Evolutionary conservation across 345 rosid genomes (phyloP).

Genomic region (Combretum micranthum): DNA sequence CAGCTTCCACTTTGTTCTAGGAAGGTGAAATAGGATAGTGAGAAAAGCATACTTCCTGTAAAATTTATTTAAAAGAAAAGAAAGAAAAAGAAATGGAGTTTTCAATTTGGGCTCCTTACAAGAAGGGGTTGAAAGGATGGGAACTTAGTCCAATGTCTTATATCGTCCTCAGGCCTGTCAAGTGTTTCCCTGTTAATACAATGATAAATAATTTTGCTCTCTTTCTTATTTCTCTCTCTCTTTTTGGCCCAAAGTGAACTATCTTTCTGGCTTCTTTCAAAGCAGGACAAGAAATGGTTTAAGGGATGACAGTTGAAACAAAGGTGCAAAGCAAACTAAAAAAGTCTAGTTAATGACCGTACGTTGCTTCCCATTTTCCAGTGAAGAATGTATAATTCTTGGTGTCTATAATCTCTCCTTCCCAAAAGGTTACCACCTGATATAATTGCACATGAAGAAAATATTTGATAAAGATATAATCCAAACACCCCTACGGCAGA

Average conservation of each 20-base stretch:
- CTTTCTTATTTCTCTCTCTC: no score
- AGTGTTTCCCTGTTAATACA: neutral
- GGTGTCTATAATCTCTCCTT: constrained; percentile 90
- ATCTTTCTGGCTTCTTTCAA: no score
- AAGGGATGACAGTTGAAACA: no score
- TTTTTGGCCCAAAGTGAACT: no score
- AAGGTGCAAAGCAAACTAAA: neutral
- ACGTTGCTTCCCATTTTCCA: constrained; percentile 96
- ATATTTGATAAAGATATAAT: neutral
- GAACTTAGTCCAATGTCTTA: constrained; percentile 86
- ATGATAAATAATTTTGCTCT: no score
- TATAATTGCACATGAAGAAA: constrained; percentile 10
- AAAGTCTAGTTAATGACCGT: constrained; percentile 14
- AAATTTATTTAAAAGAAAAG: neutral
- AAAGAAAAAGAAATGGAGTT: no score
- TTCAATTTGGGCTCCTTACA: constrained; percentile 28
- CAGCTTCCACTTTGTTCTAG: constrained; percentile 69
- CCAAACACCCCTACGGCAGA: neutral
- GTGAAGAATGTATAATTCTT: constrained; percentile 83
- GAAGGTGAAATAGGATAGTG: constrained; percentile 6
- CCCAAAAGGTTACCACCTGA: constrained; percentile 95
- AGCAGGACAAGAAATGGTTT: no score
- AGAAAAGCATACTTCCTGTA: constrained; percentile 6
- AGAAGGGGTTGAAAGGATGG: constrained; percentile 60
- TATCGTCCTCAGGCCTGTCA: constrained; percentile 81